These are phyloP conservation scores for Suhomyces vadensis DNA, from an alignment of 805 yeast species.

Conservation along the genomic window DNA sequence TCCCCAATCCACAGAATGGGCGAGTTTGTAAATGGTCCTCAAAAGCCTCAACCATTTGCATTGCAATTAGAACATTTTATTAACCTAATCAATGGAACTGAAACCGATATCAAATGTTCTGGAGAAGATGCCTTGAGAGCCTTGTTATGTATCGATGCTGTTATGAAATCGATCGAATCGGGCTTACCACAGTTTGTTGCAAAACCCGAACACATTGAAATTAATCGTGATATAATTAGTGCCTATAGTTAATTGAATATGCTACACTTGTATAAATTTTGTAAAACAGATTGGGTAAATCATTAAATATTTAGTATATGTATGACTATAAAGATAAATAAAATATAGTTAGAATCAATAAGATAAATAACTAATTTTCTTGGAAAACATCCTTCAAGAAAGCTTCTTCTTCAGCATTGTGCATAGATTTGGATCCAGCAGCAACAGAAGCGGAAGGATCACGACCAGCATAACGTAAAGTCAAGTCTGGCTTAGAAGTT, in stretches of 20 bases:
- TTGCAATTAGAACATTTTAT: slow-evolving; percentile 40
- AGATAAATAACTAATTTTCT: slow-evolving; percentile 2
- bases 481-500: slow-evolving; percentile 58
- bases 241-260: neutral
- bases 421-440: slow-evolving; percentile 92
- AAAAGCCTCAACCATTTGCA: slow-evolving; percentile 33
- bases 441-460: slow-evolving; percentile 98
- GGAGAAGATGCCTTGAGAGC: slow-evolving; percentile 42
- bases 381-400: slow-evolving; percentile 77
- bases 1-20: slow-evolving; percentile 20
- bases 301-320: neutral
- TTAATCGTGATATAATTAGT: slow-evolving; percentile 12
- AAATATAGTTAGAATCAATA: neutral
- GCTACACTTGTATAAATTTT: neutral
- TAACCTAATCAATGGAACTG: slow-evolving; percentile 31
- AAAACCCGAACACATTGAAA: slow-evolving; percentile 21
- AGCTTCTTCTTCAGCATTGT: slow-evolving; percentile 81
- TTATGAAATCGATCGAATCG: slow-evolving; percentile 32
- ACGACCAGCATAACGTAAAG: slow-evolving; percentile 90
- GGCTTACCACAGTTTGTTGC: slow-evolving; percentile 35
- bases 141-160: slow-evolving; percentile 38
- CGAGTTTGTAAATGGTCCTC: neutral
- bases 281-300: slow-evolving; percentile 1
- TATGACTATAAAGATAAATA: slow-evolving; percentile 1
- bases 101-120: slow-evolving; percentile 30